Conservation (phyloP, 345 rosid species). For the Salix viminalis region DNA sequence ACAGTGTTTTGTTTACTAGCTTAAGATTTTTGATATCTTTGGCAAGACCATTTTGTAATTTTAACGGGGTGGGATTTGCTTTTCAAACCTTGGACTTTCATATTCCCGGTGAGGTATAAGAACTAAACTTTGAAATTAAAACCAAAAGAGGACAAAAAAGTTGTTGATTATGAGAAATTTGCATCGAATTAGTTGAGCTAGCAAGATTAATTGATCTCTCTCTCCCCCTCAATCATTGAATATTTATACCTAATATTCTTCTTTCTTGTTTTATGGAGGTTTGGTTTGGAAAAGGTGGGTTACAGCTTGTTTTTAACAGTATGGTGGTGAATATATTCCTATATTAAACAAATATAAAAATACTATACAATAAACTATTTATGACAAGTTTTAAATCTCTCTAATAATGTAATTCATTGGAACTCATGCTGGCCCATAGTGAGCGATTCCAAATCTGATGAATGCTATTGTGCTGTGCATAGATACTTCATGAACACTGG, state of each 20-base stretch:
- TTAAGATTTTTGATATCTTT: neutral
- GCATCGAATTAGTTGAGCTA: neutral
- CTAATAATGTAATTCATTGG: no score
- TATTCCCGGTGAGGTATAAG: neutral
- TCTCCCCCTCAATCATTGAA: neutral
- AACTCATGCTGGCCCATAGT: no score
- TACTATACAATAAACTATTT: no score
- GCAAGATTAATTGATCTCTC: neutral
- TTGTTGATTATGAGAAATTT: neutral
- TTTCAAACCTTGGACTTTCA: neutral
- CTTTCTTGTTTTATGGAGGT: neutral
- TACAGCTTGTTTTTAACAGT: no score
- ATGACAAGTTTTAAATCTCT: no score
- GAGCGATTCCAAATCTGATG: no score
- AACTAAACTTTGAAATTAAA: conserved; percentile 16
- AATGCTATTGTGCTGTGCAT: no score
- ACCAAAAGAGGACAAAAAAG: neutral
- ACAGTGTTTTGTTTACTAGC: neutral
- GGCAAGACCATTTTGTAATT: neutral
- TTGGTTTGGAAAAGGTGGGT: neutral
- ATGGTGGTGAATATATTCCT: no score
- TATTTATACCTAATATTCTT: neutral
- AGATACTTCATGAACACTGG: no score
- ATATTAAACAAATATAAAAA: no score
- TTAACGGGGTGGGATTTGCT: neutral